Conservation (phyloP, 1,284 basidiomycete species). For the Lentinula novae-zelandiae region DNA sequence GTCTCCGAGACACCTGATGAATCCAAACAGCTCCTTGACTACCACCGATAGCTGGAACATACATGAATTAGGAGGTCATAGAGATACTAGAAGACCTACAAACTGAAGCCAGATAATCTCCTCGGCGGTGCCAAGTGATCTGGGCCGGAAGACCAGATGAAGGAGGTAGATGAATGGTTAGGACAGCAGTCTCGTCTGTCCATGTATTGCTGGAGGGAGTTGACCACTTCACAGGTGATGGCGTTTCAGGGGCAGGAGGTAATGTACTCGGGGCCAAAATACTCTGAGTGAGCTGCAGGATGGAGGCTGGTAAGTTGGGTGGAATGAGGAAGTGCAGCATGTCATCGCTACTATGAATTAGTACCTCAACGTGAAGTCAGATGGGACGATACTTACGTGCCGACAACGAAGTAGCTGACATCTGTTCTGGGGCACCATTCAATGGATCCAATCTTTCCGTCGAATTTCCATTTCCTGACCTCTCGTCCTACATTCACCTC, state of each 20-base stretch:
- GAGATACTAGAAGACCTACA: constrained; percentile 43
- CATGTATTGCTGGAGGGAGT: constrained; percentile 42
- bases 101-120: constrained; percentile 95
- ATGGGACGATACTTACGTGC: constrained; percentile 54
- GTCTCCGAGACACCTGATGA: constrained; percentile 90
- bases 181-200: constrained; percentile 48
- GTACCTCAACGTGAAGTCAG: constrained; percentile 10
- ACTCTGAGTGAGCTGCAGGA: constrained; percentile 61
- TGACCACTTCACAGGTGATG: constrained; percentile 72
- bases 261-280: constrained; percentile 63
- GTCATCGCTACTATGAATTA: constrained; percentile 57
- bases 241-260: constrained; percentile 51
- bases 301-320: constrained; percentile 59
- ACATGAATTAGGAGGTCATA: constrained; percentile 8
- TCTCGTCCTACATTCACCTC: constrained; percentile 92
- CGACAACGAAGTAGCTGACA: constrained; percentile 78
- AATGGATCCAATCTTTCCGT: constrained; percentile 77
- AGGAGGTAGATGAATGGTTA: constrained; percentile 58
- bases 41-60: constrained; percentile 50
- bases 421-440: constrained; percentile 95
- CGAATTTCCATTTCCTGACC: constrained; percentile 86
- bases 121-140: constrained; percentile 90
- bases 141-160: constrained; percentile 81
- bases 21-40: constrained; percentile 83
- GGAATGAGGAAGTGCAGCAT: constrained; percentile 83